Evolutionary conservation across 495 filamentous ascomycete species (phyloP).

Genomic region (Friedmanniomyces endolithicus): DNA sequence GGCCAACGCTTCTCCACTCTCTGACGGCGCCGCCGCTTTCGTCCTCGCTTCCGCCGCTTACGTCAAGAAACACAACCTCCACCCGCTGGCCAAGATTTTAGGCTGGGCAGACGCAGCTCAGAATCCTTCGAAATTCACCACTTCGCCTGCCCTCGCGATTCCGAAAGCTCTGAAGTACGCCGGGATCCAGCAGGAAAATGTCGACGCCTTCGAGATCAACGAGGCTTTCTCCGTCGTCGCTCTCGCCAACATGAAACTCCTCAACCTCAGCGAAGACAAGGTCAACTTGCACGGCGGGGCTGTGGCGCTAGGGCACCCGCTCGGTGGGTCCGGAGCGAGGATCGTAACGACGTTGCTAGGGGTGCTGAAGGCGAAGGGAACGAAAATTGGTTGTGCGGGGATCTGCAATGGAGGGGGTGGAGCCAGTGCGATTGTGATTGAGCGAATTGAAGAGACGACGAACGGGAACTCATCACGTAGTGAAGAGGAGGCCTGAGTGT

Average conservation of each 20-base stretch:
- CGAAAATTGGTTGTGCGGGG: conserved; percentile 82
- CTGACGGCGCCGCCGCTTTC: conserved; percentile 82
- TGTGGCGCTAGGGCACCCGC: conserved; percentile 88
- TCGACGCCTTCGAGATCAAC: conserved; percentile 97
- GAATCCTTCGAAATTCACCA: conserved; percentile 87
- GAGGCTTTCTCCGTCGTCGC: conserved; percentile 97
- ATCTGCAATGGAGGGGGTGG: conserved; percentile 98
- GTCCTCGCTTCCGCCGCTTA: conserved; percentile 84
- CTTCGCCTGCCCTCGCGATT: conserved; percentile 84
- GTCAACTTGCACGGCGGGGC: conserved; percentile 94
- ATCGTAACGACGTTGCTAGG: conserved; percentile 85
- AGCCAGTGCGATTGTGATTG: conserved; percentile 80
- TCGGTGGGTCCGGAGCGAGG: conserved; percentile 85
- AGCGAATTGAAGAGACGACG: conserved; percentile 31
- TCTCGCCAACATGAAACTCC: conserved; percentile 85
- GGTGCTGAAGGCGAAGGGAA: conserved; percentile 78
- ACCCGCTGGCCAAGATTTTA: conserved; percentile 84
- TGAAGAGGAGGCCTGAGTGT: no score
- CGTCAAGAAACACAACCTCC: conserved; percentile 75
- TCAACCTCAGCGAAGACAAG: conserved; percentile 64
- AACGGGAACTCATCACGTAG: background rate
- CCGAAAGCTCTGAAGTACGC: conserved; percentile 94
- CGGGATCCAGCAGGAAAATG: conserved; percentile 53
- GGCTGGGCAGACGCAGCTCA: conserved; percentile 94
- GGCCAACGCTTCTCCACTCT: conserved; percentile 92